Conservation (phyloP, 2,329 filamentous ascomycete species). For the Purpureocillium takamizusanense region DNA sequence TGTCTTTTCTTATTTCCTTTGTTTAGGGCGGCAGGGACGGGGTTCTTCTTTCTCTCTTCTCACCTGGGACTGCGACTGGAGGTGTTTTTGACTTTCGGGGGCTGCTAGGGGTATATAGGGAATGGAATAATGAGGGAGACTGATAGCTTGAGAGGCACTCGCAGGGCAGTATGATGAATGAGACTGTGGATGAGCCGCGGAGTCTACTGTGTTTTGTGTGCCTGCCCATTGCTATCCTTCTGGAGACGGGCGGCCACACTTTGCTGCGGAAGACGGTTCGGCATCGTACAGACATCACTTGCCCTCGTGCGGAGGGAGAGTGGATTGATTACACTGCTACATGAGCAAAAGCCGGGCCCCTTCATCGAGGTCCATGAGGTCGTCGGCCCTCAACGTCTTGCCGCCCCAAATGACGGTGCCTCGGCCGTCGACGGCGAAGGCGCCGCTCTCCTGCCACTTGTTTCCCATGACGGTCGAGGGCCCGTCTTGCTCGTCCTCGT, state of each 20-base stretch:
- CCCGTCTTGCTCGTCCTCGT: conserved; percentile 21
- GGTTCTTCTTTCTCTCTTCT: neutral
- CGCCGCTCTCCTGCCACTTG: conserved; percentile 46
- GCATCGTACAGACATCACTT: too few species aligned
- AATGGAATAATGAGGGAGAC: neutral
- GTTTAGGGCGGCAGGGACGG: neutral
- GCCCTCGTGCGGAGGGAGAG: too few species aligned
- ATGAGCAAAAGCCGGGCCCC: conserved; percentile 26
- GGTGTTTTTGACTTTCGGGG: conserved; percentile 5
- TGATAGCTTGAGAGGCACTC: too few species aligned
- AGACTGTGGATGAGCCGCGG: neutral
- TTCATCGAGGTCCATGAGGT: conserved; percentile 45
- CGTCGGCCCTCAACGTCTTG: conserved; percentile 37
- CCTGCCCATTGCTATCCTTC: too few species aligned
- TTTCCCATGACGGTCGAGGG: conserved; percentile 40
- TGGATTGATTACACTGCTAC: neutral
- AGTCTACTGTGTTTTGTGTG: too few species aligned
- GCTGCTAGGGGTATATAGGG: conserved; percentile 1
- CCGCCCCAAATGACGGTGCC: conserved; percentile 41
- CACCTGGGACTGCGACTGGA: neutral
- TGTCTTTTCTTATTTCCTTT: neutral
- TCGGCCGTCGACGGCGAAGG: conserved; percentile 40
- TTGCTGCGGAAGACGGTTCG: too few species aligned
- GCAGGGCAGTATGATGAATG: conserved; percentile 2
- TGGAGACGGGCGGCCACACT: too few species aligned